Conservation (phyloP, 1,284 basidiomycete species). For the Marasmius oreades region DNA sequence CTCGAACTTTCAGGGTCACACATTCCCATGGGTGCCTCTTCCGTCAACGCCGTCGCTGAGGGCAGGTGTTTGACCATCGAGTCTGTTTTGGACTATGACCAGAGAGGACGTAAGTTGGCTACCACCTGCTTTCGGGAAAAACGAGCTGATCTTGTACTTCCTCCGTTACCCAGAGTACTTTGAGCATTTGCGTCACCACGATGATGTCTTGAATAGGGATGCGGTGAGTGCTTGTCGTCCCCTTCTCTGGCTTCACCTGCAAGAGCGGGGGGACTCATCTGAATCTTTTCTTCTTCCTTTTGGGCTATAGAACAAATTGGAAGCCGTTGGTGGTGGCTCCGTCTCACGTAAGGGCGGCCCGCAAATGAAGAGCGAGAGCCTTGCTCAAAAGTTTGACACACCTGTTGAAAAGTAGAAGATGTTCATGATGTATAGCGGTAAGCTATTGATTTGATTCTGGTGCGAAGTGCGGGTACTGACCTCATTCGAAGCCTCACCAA, state of each 20-base stretch:
- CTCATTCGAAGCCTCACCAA: too few relatives aligned
- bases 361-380: neutral
- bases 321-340: too few relatives aligned
- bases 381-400: neutral
- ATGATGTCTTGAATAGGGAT: neutral
- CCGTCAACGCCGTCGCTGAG: neutral
- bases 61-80: neutral
- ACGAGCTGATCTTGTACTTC: neutral
- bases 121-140: neutral
- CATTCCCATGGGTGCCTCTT: conserved; percentile 1
- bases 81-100: neutral
- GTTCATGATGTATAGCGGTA: too few relatives aligned
- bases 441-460: too few relatives aligned
- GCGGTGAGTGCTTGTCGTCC: neutral
- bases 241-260: neutral
- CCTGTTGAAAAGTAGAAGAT: neutral
- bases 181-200: neutral
- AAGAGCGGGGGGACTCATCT: neutral
- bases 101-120: neutral
- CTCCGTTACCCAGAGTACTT: neutral
- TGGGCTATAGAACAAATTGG: neutral
- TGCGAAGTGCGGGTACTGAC: too few relatives aligned
- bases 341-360: neutral
- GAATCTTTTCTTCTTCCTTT: too few relatives aligned
- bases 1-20: conserved; percentile 1